These are phyloP conservation scores for Neurospora discreta DNA, from an alignment of 495 filamentous ascomycete genomes.

Conservation along the genomic window DNA sequence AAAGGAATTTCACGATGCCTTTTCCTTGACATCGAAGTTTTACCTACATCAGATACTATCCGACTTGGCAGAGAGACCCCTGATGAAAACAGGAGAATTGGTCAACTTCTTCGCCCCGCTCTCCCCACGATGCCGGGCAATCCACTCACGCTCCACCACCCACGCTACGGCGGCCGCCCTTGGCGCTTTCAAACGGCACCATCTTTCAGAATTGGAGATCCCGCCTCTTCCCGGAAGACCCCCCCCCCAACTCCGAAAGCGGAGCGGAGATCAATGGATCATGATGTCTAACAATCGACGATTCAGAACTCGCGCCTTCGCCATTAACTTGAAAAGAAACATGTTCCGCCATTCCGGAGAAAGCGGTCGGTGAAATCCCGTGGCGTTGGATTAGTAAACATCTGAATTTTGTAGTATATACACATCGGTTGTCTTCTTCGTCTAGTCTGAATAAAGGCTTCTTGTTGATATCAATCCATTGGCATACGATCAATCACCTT, in stretches of 20 bases:
- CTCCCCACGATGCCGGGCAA: not conserved
- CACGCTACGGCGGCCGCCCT: not conserved
- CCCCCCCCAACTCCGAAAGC: not conserved
- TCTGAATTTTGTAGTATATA: not conserved
- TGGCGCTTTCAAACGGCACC: not conserved
- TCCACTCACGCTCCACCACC: not conserved
- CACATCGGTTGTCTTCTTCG: not conserved
- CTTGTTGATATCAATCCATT: too few species aligned
- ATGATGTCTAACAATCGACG: not conserved
- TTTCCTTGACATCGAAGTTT: too few species aligned
- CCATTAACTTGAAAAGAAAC: not conserved
- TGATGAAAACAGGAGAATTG: too few species aligned
- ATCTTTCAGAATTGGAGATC: not conserved
- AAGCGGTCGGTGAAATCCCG: not conserved
- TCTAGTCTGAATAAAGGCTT: too few species aligned
- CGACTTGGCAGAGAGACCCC: not conserved
- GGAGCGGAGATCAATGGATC: not conserved
- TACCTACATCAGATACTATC: not conserved
- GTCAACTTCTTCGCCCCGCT: not conserved
- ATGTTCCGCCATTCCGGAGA: not conserved
- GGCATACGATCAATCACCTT: too few species aligned
- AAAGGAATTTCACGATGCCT: too few species aligned
- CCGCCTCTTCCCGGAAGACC: not conserved
- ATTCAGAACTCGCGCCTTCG: not conserved
- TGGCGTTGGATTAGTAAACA: not conserved